These are phyloP conservation scores for Saturnispora ahearnii DNA, from an alignment of 805 yeast species.

Conservation along the genomic window DNA sequence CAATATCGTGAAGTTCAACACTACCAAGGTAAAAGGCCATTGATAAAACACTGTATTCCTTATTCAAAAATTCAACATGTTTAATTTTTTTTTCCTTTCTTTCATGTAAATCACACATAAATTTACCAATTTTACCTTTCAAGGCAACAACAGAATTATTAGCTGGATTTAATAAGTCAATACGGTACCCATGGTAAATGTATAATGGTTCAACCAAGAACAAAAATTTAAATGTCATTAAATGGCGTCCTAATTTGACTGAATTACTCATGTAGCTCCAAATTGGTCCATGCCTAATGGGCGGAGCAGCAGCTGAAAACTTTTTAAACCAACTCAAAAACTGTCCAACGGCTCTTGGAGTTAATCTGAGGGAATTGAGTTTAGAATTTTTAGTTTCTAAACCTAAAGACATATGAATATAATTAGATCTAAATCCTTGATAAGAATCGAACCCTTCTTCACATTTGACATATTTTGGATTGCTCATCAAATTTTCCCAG, in stretches of 20 bases:
- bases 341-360: slow-evolving; percentile 55
- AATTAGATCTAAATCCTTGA: slow-evolving; percentile 66
- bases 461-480: slow-evolving; percentile 43
- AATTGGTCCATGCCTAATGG: slow-evolving; percentile 63
- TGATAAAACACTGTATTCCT: slow-evolving; percentile 41
- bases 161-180: slow-evolving; percentile 34
- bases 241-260: slow-evolving; percentile 65
- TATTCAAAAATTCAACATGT: slow-evolving; percentile 40
- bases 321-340: slow-evolving; percentile 79
- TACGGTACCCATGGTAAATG: slow-evolving; percentile 59
- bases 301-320: slow-evolving; percentile 67
- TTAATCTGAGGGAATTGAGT: slow-evolving; percentile 63
- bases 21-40: slow-evolving; percentile 59
- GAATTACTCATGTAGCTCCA: slow-evolving; percentile 48
- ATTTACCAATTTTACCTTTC: slow-evolving; percentile 46
- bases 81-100: slow-evolving; percentile 39
- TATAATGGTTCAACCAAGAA: slow-evolving; percentile 65
- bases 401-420: slow-evolving; percentile 62
- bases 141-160: slow-evolving; percentile 51
- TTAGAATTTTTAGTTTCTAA: slow-evolving; percentile 22
- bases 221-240: slow-evolving; percentile 67
- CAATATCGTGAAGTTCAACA: slow-evolving; percentile 45
- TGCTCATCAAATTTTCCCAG: slow-evolving; percentile 41
- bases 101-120: slow-evolving; percentile 57
- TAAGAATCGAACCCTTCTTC: slow-evolving; percentile 64